Evolutionary conservation across 2,329 filamentous ascomycete genomes (phyloP).

Genomic region (Graphium sp.): DNA sequence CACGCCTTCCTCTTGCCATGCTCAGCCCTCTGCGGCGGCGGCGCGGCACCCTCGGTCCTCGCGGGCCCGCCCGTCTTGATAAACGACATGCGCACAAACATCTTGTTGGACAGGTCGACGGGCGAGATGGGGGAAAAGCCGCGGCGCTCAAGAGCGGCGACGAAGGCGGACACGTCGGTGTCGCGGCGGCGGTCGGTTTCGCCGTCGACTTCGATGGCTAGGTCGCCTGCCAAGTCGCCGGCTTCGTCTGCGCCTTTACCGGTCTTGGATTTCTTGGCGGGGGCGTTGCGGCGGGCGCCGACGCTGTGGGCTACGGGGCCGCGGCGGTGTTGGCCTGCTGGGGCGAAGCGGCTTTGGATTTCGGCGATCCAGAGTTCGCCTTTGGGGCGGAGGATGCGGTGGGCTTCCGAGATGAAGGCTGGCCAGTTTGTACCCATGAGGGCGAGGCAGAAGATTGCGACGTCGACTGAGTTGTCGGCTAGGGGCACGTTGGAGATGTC

Average conservation of each 20-base stretch:
- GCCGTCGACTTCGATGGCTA: conserved; percentile 58
- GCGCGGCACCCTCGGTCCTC: conserved; percentile 54
- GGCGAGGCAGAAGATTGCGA: conserved; percentile 88
- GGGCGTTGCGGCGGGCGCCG: conserved; percentile 43
- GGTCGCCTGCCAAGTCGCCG: conserved; percentile 32
- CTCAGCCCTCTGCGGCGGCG: conserved; percentile 32
- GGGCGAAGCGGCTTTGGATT: conserved; percentile 78
- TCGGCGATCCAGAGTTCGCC: conserved; percentile 95
- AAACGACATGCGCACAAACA: conserved; percentile 98
- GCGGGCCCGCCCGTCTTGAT: conserved; percentile 62
- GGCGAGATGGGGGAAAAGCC: conserved; percentile 49
- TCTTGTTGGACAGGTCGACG: conserved; percentile 78
- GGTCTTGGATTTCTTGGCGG: conserved; percentile 23
- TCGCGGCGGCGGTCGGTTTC: conserved; percentile 46
- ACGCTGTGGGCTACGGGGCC: conserved; percentile 50
- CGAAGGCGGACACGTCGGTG: conserved; percentile 76
- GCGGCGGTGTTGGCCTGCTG: neutral
- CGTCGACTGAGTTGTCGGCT: conserved; percentile 56
- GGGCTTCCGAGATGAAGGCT: conserved; percentile 90
- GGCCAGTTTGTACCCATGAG: conserved; percentile 99
- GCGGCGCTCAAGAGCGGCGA: conserved; percentile 62
- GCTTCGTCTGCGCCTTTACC: conserved; percentile 26
- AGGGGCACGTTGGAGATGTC: conserved; percentile 79
- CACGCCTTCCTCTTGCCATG: conserved; percentile 38
- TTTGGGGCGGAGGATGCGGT: conserved; percentile 77